A percentile compares a stretch with the other conserved stretches of the same genome.
Conservation (phyloP, 2,329 filamentous ascomycete genomes). For the Claviceps citrina region DNA sequence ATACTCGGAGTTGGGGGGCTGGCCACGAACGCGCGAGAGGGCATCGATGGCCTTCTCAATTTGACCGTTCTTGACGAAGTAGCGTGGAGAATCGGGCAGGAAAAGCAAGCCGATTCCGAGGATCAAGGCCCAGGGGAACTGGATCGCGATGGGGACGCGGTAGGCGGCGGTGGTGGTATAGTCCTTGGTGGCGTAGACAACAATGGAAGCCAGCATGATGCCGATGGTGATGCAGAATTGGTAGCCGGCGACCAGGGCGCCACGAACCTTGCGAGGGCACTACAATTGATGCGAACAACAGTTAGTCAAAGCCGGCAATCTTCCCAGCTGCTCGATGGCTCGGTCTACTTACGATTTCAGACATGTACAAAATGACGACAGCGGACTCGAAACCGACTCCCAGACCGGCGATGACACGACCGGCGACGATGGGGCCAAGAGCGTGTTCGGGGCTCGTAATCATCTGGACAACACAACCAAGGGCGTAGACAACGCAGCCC, state of each 20-base stretch:
- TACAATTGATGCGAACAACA: conserved; percentile 3
- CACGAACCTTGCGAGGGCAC: conserved; percentile 55
- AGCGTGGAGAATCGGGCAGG: conserved; percentile 75
- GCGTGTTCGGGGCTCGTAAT: conserved; percentile 28
- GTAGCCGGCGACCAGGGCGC: conserved; percentile 66
- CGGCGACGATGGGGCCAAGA: conserved; percentile 50
- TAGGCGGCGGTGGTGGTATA: conserved; percentile 50
- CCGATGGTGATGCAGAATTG: conserved; percentile 75
- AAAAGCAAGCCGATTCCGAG: conserved; percentile 56
- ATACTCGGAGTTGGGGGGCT: conserved; percentile 55
- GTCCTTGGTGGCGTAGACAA: conserved; percentile 56
- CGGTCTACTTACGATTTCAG: conserved; percentile 45
- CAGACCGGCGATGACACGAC: conserved; percentile 60
- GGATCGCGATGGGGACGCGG: conserved; percentile 66
- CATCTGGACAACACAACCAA: conserved; percentile 56
- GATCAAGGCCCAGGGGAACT: conserved; percentile 68
- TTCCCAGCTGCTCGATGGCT: too few species aligned
- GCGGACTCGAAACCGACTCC: conserved; percentile 72
- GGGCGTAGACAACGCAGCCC: conserved; percentile 55
- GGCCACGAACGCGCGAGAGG: conserved; percentile 56
- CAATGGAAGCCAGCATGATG: conserved; percentile 56
- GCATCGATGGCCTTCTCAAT: conserved; percentile 47
- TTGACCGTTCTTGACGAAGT: conserved; percentile 64
- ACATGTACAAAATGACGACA: conserved; percentile 77
- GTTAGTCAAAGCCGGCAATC: too few species aligned